Base-by-base conservation (phyloP, 768 basidiomycete species). In the Lentinula edodes region DNA sequence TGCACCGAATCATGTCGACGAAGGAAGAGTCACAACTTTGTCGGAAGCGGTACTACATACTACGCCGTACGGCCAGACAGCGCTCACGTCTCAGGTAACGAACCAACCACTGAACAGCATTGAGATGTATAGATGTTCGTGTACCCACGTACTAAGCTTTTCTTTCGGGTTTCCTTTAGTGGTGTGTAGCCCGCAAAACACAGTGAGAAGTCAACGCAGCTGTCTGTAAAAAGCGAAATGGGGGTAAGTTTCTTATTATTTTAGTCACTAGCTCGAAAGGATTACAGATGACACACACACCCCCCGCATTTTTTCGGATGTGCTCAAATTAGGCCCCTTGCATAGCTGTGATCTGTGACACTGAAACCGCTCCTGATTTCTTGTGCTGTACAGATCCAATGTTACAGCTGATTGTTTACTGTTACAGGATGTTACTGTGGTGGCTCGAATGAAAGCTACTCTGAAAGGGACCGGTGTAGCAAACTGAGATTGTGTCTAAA, bases 21-120 rank as follows among this genome's bases (percentile, higher is more conserved):
- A 42, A 41, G 15, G 41, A 56, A 43, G 55, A 56, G 55, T 56
- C 55, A 56, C 23, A 56, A 9, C 28, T 28, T 28, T 42, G 9
- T 56, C 55, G 55, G 55, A 56, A 56, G 55, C 55, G 55, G 39
- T 56, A 28, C 55, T 7, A 13, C 20, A n/a, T 12, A 48, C n/a
- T 43, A n/a, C 6, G 28, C 28, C 28, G 39, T 45, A 56, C 55
- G 55, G 55, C 55, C 41, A 56, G 55, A 43, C 23, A 56, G 55
- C 55, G 55, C 55, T 56, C 55, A 34, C 38, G 55, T 56, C 55
- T 56, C 55, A 28, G 38, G 16, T 35, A 35, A 18, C 6, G 35
- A 38, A 52, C 28, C 51, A 23, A 18, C 23, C 20, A 28, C 28
- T 28, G 55, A 23, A 56, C 55, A 56, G 55, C 55, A 43, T 56